Percentiles rank a stretch among this genome's conserved stretches.
phyloP scores from a whole-genome alignment of 805 yeast genomes.

The Phaffomyces thermotolerans region DNA sequence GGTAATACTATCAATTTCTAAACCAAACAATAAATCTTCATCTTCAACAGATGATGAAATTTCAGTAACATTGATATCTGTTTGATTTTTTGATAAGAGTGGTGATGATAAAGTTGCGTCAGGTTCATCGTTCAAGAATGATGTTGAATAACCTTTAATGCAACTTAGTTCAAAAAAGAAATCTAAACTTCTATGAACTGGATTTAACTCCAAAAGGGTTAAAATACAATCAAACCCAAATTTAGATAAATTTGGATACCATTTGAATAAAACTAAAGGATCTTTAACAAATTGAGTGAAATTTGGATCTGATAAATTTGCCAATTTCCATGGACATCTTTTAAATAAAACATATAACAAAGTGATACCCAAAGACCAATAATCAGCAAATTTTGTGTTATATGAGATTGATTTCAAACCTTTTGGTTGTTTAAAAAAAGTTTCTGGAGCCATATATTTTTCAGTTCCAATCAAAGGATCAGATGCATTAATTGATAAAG shows the following conservation, averaged over 20 bases:
- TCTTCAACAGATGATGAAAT: constrained; percentile 2
- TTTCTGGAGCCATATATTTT: constrained; percentile 90
- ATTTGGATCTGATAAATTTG: constrained; percentile 63
- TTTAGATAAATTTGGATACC: constrained; percentile 65
- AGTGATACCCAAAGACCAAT: constrained; percentile 85
- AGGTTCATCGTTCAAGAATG: constrained; percentile 3
- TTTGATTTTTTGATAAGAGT: neutral
- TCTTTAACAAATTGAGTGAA: constrained; percentile 61
- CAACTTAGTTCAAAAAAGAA: constrained; percentile 28
- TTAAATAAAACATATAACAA: constrained; percentile 75
- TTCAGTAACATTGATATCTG: constrained; percentile 1
- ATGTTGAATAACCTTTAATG: constrained; percentile 5
- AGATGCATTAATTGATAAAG: constrained; percentile 25
- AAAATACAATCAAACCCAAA: constrained; percentile 62
- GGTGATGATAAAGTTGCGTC: neutral
- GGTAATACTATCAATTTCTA: constrained; percentile 7
- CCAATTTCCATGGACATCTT: constrained; percentile 67
- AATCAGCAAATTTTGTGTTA: constrained; percentile 70
- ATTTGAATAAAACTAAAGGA: constrained; percentile 65
- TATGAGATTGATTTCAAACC: constrained; percentile 28
- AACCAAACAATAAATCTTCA: constrained; percentile 11
- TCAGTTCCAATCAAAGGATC: constrained; percentile 62
- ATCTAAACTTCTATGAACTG: constrained; percentile 41
- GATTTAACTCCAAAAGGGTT: constrained; percentile 66
- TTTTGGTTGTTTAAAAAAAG: constrained; percentile 40